Base-by-base conservation (phyloP, 2,329 filamentous ascomycete species). In the Trichoderma semiorbis region DNA sequence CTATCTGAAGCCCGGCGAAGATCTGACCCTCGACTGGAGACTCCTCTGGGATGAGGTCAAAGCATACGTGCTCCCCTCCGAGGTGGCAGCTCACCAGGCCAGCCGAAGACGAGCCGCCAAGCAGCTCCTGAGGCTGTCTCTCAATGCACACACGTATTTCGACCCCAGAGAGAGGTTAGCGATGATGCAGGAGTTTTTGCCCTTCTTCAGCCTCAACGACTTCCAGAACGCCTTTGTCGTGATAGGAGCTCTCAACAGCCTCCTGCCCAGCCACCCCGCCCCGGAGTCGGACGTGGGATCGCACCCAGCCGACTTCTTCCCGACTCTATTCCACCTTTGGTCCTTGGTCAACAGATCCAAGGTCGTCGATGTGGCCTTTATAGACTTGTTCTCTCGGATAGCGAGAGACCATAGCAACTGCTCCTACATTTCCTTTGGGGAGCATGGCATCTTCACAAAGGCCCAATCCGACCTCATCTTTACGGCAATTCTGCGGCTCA, bases 321-420 rank as follows among this genome's bases (percentile, higher is more conserved):
- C 96, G 3, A 97, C 95, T 0, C 92, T 97, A 76, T 99, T 99
- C 85, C 96, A 99, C 80, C 83, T 98, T 1, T 99, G 96, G 96
- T 96, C 95, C 1, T 86, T 98, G 55, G 90, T 98, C 75, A 96
- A 94, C 76, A 88, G 97, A 66, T 98, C 95, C 1, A 96, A 93
- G 81, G 87, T 90, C 4, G 92, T 96, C 73, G 96, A 99, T 80
- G 89, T 93, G 72, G 92, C 92, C 74, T 95, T 97, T 77, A 88
- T 98, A 74, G 96, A 99, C 81, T 88, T 97, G 36, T 89, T 97
- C 74, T 98, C 96, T 14, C 88, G 96, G 67, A 85, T 98, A 78
- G 92, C 95, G 1, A 87, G 95, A 74, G 96, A 99, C 80, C 93
- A 93, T 72, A 83, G 99, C 71, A 85, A 89, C 32, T 92, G 92